Evolutionary conservation across 169 alveolate genomes (phyloP), one percentile per base, ranked within the genome.

Genomic region (Eimeria necatrix): DNA sequence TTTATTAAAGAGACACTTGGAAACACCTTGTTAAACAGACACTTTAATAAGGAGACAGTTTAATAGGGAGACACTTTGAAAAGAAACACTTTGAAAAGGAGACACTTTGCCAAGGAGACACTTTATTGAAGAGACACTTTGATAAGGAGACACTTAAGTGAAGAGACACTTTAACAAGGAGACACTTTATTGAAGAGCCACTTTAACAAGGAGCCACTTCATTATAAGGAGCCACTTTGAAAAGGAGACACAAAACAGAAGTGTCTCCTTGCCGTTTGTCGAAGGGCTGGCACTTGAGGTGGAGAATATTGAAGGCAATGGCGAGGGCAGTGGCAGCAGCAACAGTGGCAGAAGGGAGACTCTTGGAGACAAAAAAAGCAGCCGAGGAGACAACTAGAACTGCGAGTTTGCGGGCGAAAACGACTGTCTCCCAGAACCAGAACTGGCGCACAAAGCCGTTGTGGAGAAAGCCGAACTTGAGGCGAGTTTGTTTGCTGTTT

Each of bases 341-440:
- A 92, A 97, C 96, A 49, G 96, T 91, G 5, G 97, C 96, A 26
- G 96, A 93, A n/a, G 97, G 93, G 14, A 86, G 51, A 59, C 95
- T 95, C 46, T 94, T 94, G 3, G 97, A 92, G 12, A 97, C 97
- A n/a, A 97, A 96, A 16, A 97, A 68, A 56, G 94, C 97, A 56
- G 97, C 96, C 60, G 97, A 96, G 53, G 97, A 97, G 56, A 96
- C 96, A 51, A 97, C 96, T 52, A 97, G 96, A 16, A 97, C 97
- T 53, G 91, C 52, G 71, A 97, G 76, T 84, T 97, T 97, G n/a
- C 98, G 76, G 41, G 96, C 89, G 95, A 97, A 97, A 70, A 97
- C 98, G 20, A 97, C 88, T 46, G 96, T 92, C 88, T 97, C 98
- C 98, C 98, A 97, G 86, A 93, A 97, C 98, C 98, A 97, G 94